Evolutionary conservation across 2,329 filamentous ascomycete genomes (phyloP).

Genomic region (Neopestalotiopsis rosae): DNA sequence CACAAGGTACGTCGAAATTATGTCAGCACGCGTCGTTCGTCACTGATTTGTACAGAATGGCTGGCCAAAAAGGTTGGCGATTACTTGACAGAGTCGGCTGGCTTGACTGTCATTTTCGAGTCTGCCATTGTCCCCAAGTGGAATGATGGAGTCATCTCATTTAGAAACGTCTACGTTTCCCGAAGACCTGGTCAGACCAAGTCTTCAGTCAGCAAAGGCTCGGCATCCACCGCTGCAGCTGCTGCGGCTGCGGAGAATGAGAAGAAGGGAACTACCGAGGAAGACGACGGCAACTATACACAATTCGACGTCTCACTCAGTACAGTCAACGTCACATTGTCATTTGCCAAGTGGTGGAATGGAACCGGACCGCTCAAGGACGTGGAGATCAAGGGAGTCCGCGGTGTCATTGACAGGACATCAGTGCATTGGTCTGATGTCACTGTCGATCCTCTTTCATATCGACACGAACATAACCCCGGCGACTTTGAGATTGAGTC

Average conservation of each 20-base stretch:
- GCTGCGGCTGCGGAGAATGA: conserved; percentile 77
- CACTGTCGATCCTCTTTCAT: conserved; percentile 80
- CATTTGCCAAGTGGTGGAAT: conserved; percentile 99
- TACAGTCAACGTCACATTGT: conserved; percentile 93
- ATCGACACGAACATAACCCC: conserved; percentile 83
- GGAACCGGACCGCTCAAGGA: conserved; percentile 90
- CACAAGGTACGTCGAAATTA: conserved; percentile 70
- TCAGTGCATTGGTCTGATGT: conserved; percentile 75
- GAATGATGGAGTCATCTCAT: conserved; percentile 93
- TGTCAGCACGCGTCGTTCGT: not conserved
- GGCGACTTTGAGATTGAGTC: conserved; percentile 97
- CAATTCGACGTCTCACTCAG: conserved; percentile 96
- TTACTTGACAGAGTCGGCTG: conserved; percentile 92
- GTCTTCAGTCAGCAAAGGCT: conserved; percentile 90
- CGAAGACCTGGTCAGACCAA: conserved; percentile 82
- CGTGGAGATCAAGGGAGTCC: conserved; percentile 91
- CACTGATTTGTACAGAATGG: conserved; percentile 67
- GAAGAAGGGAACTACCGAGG: conserved; percentile 51
- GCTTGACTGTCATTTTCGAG: conserved; percentile 93
- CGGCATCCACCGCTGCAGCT: conserved; percentile 81
- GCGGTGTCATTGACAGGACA: conserved; percentile 90
- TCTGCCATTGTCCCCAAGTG: conserved; percentile 97
- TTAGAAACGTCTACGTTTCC: conserved; percentile 96
- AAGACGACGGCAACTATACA: conserved; percentile 95
- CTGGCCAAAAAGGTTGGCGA: conserved; percentile 93